Evolutionary conservation across 148 eudicot genomes (phyloP), one percentile per base, ranked within the genome.

Genomic region (Chenopodium suecicum): DNA sequence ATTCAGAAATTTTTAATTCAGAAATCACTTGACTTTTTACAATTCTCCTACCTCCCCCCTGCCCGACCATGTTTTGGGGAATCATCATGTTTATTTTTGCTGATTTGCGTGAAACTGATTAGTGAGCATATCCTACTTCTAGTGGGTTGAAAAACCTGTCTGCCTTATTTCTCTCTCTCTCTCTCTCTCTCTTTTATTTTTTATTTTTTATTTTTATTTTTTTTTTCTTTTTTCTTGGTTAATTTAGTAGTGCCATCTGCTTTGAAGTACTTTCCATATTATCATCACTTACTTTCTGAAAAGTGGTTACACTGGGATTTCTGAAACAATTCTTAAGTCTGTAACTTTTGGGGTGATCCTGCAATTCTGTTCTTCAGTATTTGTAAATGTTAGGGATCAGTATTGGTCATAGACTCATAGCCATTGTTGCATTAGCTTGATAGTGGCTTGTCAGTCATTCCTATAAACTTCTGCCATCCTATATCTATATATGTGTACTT

Each of bases 391-490:
- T 0, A 4, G 16, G 29, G 80, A 50, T 78, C 16, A 17, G 68
- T 67, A 47, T 68, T 68, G 23, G 50, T 32, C 5, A 76, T 76
- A 63, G 54, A 27, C 52, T 17, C 44, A 41, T 6, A 41, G 44
- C 8, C 5, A 41, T 22, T 60, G 27, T 56, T 79, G 31, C 52
- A 70, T 31, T 69, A 32, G 80, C 76, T 70, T 58, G 76, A 82
- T 29, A 66, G 5, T 25, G 70, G 29, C 12, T 23, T 70, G 47
- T 12, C 58, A 9, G 60, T 23, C 44, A 19, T 76, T 25, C 19
- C 20, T 69, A 52, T 29, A 4, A 0, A 16, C 19, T 69, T 31
- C 27, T 27, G 20, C 56, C 56, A 52, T 52, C 56, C 56, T 52
- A 10, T 52, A 52, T 52, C 32, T 31, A 31, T 31, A 31, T 31